These are phyloP conservation scores for Populus hybrid DNA, from an alignment of 441 rosid species.

Conservation along the genomic window DNA sequence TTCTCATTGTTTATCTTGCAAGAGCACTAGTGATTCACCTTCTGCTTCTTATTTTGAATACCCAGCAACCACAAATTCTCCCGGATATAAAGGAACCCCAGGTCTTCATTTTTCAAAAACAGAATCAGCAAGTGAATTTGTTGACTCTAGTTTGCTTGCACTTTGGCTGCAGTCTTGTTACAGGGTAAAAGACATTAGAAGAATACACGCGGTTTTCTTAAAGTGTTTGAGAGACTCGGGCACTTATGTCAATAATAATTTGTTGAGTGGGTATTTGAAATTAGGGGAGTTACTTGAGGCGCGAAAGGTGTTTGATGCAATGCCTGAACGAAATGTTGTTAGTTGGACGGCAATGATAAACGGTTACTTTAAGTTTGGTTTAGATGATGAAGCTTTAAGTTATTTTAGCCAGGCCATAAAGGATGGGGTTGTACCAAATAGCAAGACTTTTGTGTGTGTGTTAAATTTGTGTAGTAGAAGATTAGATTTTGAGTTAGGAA, in stretches of 20 bases:
- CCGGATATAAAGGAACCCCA: constrained; percentile 15
- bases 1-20: constrained; percentile 18
- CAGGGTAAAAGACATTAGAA: constrained; percentile 37
- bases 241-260: constrained; percentile 55
- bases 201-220: constrained; percentile 47
- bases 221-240: constrained; percentile 39
- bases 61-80: neutral
- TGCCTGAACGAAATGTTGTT: constrained; percentile 60
- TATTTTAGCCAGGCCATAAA: constrained; percentile 39
- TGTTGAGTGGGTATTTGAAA: constrained; percentile 47
- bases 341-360: constrained; percentile 77
- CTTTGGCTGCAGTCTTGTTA: constrained; percentile 59
- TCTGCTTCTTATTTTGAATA: constrained; percentile 7
- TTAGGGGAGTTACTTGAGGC: constrained; percentile 46
- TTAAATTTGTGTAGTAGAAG: constrained; percentile 59
- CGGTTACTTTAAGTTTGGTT: constrained; percentile 51
- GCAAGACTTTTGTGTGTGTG: constrained; percentile 62
- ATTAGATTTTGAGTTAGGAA: constrained; percentile 58
- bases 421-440: constrained; percentile 41
- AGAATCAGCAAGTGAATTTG: constrained; percentile 18
- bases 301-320: constrained; percentile 70
- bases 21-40: neutral
- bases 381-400: constrained; percentile 55
- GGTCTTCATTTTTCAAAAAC: constrained; percentile 11
- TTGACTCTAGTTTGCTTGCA: constrained; percentile 41